These are phyloP conservation scores for Candida koratica DNA, from an alignment of 805 yeast species.

Conservation along the genomic window DNA sequence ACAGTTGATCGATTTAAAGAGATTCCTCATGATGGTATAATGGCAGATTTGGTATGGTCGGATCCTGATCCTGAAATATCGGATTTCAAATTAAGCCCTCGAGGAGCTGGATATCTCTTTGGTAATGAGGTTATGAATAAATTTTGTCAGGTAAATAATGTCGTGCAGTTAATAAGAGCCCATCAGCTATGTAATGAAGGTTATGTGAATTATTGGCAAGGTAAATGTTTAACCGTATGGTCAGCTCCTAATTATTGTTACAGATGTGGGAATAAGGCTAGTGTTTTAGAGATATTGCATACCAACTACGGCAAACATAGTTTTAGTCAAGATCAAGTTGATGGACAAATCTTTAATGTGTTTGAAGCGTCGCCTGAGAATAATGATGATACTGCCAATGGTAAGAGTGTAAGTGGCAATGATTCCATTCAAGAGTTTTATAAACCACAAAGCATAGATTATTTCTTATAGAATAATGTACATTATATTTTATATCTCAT, in stretches of 20 bases:
- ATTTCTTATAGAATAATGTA: conserved; percentile 39
- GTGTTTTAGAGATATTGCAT: conserved; percentile 79
- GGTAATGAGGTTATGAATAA: conserved; percentile 88
- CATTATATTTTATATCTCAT: no score
- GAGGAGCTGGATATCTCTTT: conserved; percentile 98
- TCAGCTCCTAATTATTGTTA: conserved; percentile 98
- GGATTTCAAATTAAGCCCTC: conserved; percentile 83
- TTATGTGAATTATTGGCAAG: conserved; percentile 85
- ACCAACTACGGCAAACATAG: conserved; percentile 35
- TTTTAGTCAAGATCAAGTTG: conserved; percentile 19
- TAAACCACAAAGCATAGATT: conserved; percentile 42
- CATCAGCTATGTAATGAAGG: conserved; percentile 98
- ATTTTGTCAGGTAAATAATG: conserved; percentile 71
- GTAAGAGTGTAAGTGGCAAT: conserved; percentile 38
- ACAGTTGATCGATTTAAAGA: conserved; percentile 89
- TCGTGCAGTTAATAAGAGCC: conserved; percentile 83
- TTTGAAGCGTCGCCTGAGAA: conserved; percentile 97
- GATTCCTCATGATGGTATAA: conserved; percentile 98
- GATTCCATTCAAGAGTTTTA: conserved; percentile 15
- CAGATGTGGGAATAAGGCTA: conserved; percentile 94
- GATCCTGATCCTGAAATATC: conserved; percentile 84
- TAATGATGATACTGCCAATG: conserved; percentile 50
- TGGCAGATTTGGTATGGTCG: conserved; percentile 98
- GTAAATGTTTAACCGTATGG: conserved; percentile 94
- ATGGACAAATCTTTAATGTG: conserved; percentile 77